Evolutionary conservation across 352 stramenopile species (phyloP).

Genomic region (Pythium vanterpoolii): DNA sequence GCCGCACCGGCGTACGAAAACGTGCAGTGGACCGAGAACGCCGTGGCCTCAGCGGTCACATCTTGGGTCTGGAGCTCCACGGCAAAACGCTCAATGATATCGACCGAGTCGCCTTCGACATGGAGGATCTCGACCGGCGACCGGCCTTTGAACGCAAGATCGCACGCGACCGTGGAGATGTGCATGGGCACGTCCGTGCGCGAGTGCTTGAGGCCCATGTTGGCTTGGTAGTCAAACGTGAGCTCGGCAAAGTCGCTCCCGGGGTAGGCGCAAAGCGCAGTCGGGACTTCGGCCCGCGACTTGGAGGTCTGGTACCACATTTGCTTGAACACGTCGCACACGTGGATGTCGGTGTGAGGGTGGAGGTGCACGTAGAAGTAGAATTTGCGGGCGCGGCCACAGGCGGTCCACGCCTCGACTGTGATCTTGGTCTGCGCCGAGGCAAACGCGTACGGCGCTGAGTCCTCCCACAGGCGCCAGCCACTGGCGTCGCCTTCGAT

Average conservation of each 20-base stretch:
- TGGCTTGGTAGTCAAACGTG: constrained; percentile 38
- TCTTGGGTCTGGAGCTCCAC: constrained; percentile 46
- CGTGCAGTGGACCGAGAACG: constrained; percentile 42
- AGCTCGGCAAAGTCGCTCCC: constrained; percentile 49
- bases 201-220: constrained; percentile 21
- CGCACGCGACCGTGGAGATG: constrained; percentile 33
- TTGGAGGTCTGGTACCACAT: constrained; percentile 45
- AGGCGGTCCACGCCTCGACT: constrained; percentile 43
- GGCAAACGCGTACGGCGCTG: constrained; percentile 30
- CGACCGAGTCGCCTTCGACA: constrained; percentile 25
- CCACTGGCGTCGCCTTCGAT: constrained; percentile 30
- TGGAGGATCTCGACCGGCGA: constrained; percentile 34
- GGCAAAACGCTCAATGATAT: constrained; percentile 54
- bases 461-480: constrained; percentile 47
- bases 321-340: constrained; percentile 33
- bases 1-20: constrained; percentile 53
- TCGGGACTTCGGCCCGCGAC: background rate
- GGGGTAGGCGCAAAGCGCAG: constrained; percentile 27
- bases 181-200: constrained; percentile 4
- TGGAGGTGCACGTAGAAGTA: constrained; percentile 37
- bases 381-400: constrained; percentile 28
- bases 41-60: constrained; percentile 34
- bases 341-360: constrained; percentile 23
- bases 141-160: constrained; percentile 29
- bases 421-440: constrained; percentile 42